Evolutionary conservation across 805 yeast genomes (phyloP).

Genomic region (Scheffersomyces coipomensis): DNA sequence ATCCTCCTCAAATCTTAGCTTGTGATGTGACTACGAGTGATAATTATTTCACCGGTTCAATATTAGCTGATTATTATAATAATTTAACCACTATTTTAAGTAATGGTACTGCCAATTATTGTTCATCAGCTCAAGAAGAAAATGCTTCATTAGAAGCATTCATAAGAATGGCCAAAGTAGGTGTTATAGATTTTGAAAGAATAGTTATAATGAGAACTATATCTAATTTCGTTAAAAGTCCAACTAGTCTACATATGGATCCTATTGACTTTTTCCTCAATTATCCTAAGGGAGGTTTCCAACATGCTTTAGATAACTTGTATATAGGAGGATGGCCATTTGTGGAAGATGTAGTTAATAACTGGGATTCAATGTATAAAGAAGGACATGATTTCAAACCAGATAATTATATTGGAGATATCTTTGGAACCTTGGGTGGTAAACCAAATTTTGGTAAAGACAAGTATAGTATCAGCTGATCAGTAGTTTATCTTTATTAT

Average conservation of each 20-base stretch:
- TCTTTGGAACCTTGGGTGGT: slow-evolving; percentile 53
- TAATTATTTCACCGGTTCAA: slow-evolving; percentile 56
- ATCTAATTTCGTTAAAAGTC: slow-evolving; percentile 58
- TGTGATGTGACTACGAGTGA: slow-evolving; percentile 65
- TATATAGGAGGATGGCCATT: slow-evolving; percentile 54
- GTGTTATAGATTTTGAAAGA: slow-evolving; percentile 56
- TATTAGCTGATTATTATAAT: slow-evolving; percentile 49
- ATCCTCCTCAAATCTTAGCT: slow-evolving; percentile 44
- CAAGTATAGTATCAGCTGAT: background rate
- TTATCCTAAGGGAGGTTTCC: slow-evolving; percentile 50
- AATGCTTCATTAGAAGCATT: slow-evolving; percentile 63
- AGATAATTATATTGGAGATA: slow-evolving; percentile 60
- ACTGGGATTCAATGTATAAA: slow-evolving; percentile 43
- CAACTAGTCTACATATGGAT: slow-evolving; percentile 33
- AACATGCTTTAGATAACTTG: slow-evolving; percentile 50
- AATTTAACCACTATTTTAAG: slow-evolving; percentile 49
- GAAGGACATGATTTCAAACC: slow-evolving; percentile 30
- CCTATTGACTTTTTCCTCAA: slow-evolving; percentile 51
- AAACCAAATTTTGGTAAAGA: slow-evolving; percentile 37
- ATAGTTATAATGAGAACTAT: slow-evolving; percentile 60
- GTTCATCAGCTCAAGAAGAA: slow-evolving; percentile 67
- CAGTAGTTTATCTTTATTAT: no score
- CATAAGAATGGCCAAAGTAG: slow-evolving; percentile 51
- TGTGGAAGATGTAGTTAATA: slow-evolving; percentile 48
- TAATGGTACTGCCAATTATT: slow-evolving; percentile 58